Evolutionary conservation across 371 early-diverging fungal genomes (phyloP).

Genomic region (Mucor sp.): DNA sequence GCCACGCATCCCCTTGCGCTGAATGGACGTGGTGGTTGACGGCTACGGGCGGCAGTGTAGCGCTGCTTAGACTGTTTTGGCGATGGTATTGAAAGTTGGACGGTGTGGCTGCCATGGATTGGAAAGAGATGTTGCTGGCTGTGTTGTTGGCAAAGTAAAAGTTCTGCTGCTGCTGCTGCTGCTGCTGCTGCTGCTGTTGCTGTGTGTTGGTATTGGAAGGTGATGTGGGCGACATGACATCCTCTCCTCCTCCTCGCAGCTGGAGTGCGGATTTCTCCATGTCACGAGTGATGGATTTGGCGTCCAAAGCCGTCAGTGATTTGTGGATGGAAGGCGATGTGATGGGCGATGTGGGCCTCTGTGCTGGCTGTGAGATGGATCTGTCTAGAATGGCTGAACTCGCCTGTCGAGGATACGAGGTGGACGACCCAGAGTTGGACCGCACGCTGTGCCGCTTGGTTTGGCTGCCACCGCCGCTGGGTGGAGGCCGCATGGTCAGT

Average conservation of each 20-base stretch:
- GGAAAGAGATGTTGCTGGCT: conserved; percentile 16
- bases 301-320: conserved; percentile 61
- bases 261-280: conserved; percentile 49
- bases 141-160: conserved; percentile 23
- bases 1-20: conserved; percentile 70
- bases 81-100: conserved; percentile 26
- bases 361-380: conserved; percentile 32
- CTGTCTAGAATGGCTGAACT: conserved; percentile 31
- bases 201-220: conserved; percentile 10
- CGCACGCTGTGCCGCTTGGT: conserved; percentile 36
- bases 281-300: conserved; percentile 63
- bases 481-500: conserved; percentile 32
- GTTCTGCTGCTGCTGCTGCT: conserved; percentile 6
- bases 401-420: conserved; percentile 3
- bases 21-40: neutral
- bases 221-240: conserved; percentile 38
- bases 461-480: conserved; percentile 43
- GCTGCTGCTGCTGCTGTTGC: neutral
- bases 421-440: conserved; percentile 18
- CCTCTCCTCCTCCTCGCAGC: conserved; percentile 25
- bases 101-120: conserved; percentile 8
- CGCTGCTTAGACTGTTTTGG: conserved; percentile 43
- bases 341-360: conserved; percentile 45
- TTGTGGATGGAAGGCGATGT: conserved; percentile 53
- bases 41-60: conserved; percentile 1